phyloP scores from a whole-genome alignment of 257 asterid genomes.

The Eustoma russellianum region DNA sequence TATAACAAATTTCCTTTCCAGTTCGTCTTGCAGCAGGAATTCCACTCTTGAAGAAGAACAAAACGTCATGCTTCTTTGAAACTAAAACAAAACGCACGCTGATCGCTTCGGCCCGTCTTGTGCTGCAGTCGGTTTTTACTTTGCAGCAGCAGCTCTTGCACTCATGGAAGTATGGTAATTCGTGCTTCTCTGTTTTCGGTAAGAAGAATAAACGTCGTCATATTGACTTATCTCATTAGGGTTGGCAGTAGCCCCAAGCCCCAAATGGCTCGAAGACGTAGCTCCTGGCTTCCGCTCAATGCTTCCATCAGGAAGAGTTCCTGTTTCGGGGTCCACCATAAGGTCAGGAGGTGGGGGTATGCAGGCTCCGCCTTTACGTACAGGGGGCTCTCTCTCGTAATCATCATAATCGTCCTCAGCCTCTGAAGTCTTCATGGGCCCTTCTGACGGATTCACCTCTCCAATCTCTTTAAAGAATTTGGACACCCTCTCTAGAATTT shows the following conservation, averaged over 20 bases:
- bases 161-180: constrained; percentile 77
- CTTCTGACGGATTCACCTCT: constrained; percentile 89
- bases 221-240: constrained; percentile 84
- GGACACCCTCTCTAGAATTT: constrained; percentile 79
- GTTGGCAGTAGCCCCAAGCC: constrained; percentile 74
- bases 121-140: too few relatives aligned
- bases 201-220: constrained; percentile 88
- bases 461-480: constrained; percentile 89
- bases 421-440: constrained; percentile 60
- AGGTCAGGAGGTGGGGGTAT: constrained; percentile 86
- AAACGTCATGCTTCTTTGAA: too few relatives aligned
- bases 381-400: constrained; percentile 54
- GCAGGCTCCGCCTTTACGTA: constrained; percentile 86
- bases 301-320: constrained; percentile 58
- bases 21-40: too few relatives aligned
- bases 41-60: too few relatives aligned
- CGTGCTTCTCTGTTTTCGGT: constrained; percentile 86
- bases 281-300: constrained; percentile 42
- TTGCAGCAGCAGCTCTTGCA: constrained; percentile 52
- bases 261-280: constrained; percentile 30
- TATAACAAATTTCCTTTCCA: too few relatives aligned
- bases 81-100: too few relatives aligned
- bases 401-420: constrained; percentile 66
- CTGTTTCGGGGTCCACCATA: constrained; percentile 49
- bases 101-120: too few relatives aligned